These are phyloP conservation scores for Climacium dendroides DNA, from an alignment of 225 moss, liverwort and hornwort species.

Conservation along the genomic window DNA sequence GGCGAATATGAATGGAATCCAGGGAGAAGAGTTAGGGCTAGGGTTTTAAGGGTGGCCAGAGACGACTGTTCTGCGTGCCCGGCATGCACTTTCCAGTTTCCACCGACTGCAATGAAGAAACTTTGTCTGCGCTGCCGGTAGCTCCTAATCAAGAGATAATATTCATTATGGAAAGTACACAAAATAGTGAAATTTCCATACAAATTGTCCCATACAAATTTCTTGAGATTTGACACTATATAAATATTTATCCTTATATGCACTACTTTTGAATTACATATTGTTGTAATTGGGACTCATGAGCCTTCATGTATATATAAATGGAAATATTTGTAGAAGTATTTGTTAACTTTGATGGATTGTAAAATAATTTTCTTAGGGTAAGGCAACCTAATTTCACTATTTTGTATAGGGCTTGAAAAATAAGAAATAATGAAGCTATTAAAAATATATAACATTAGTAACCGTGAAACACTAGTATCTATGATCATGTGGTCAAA, in stretches of 20 bases:
- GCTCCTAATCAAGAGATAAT: background rate
- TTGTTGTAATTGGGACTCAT: no score
- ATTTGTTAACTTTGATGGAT: background rate
- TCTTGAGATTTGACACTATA: background rate
- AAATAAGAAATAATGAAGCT: background rate
- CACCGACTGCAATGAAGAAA: background rate
- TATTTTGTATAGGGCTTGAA: background rate
- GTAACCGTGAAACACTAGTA: fast-evolving
- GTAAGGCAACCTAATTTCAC: background rate
- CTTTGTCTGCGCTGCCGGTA: background rate
- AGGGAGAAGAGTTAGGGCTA: background rate
- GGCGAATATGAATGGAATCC: background rate
- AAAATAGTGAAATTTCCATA: background rate
- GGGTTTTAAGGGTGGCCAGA: background rate
- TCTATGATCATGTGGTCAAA: no score
- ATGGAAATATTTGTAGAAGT: background rate
- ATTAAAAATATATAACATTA: background rate
- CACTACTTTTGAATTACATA: background rate
- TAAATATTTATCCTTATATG: background rate
- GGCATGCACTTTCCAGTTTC: background rate
- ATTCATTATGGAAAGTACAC: background rate
- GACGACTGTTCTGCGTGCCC: background rate
- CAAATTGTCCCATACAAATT: no score
- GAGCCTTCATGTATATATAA: background rate
- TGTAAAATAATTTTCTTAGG: background rate